Evolutionary conservation across 768 basidiomycete genomes (phyloP), one percentile per base, ranked within the genome.

Genomic region (Phanerochaete sordida): DNA sequence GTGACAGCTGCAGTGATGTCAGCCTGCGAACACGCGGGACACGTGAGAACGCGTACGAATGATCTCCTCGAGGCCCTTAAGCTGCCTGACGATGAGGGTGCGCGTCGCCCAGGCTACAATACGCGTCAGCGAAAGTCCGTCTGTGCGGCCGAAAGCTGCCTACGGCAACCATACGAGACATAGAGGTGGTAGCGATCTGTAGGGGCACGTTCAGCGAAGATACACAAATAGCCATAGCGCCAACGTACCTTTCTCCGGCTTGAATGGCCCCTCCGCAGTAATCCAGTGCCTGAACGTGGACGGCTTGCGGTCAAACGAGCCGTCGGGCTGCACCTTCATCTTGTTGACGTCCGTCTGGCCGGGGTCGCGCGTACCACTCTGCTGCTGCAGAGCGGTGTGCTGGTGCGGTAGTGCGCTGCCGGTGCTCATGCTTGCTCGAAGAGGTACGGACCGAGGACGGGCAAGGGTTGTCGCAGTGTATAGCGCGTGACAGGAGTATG

Each of bases 161-260:
- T 63, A 92, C 90, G 94, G 67, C 94, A 98, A 1, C 89, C 85
- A 63, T 86, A 85, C 3, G 90, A 90, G 59, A 97, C 91, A 67
- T 92, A 96, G 65, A 96, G 90, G 65, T 91, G 91, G 71, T 98
- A 98, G 47, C 95, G 87, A 61, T 86, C 93, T 93, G 26, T 35
- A 47, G n/a, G 16, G 8, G n/a, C n/a, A n/a, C n/a, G 19, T 27
- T 47, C 11, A 9, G 28, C 2, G 21, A 27, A 12, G 1, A 15
- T 13, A 19, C 35, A 26, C 39, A 19, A 9, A 48, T 45, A 49
- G 44, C 30, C 43, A 12, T n/a, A 5, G 37, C 2, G 37, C 19
- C 21, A 7, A 15, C n/a, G 4, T 33, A 89, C 93, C 91, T 73
- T 77, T 83, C 72, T 94, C 94, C 1, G 95, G 87, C 47, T 83